These are phyloP conservation scores for Colletotrichum lini DNA, from an alignment of 2,329 filamentous ascomycete species.

Conservation along the genomic window DNA sequence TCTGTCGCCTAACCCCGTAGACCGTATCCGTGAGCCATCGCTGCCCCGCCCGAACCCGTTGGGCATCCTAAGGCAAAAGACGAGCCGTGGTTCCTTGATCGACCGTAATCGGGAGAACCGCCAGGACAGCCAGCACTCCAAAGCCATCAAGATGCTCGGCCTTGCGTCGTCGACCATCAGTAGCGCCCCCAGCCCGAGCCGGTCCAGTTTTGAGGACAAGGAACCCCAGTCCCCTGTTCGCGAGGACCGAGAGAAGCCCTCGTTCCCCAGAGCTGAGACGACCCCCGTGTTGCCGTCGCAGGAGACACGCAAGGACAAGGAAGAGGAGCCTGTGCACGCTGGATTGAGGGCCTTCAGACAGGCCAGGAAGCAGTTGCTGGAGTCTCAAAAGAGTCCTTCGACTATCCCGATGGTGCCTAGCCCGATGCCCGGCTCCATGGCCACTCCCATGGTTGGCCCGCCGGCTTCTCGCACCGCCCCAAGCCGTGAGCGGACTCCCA, in stretches of 20 bases:
- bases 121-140: constrained; percentile 59
- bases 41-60: constrained; percentile 68
- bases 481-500: constrained; percentile 45
- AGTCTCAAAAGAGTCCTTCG: constrained; percentile 57
- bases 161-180: constrained; percentile 62
- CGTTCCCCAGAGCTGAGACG: constrained; percentile 22
- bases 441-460: constrained; percentile 16
- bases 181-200: constrained; percentile 57
- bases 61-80: constrained; percentile 75
- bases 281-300: constrained; percentile 5
- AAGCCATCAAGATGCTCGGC: constrained; percentile 74
- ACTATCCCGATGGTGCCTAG: constrained; percentile 47
- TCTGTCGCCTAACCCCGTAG: constrained; percentile 57
- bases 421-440: constrained; percentile 13
- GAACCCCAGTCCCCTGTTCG: constrained; percentile 48
- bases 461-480: constrained; percentile 45
- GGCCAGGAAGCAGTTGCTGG: constrained; percentile 68
- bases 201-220: constrained; percentile 54
- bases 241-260: constrained; percentile 44
- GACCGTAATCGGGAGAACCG: constrained; percentile 62
- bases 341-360: constrained; percentile 71
- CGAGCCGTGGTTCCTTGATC: constrained; percentile 76
- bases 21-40: constrained; percentile 52
- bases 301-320: constrained; percentile 46
- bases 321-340: constrained; percentile 61